Base-by-base conservation (phyloP, 371 early-diverging fungal species). In the Capillidium rhysosporum region DNA sequence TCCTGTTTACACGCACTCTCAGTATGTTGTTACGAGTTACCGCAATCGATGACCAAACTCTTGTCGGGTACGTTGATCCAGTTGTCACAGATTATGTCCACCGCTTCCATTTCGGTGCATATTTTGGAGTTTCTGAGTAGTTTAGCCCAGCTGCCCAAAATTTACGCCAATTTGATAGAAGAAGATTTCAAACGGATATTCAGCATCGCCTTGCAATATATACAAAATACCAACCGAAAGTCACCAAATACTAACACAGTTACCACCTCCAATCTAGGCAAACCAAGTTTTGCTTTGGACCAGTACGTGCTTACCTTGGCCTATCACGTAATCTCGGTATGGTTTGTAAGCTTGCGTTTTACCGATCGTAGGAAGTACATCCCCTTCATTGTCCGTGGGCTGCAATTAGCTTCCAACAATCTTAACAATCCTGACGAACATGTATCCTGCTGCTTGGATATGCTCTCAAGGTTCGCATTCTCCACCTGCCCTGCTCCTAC, bases 81-180 rank as follows among this genome's bases (percentile, higher is more conserved):
- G 57, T 72, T 91, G 61, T 80, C 84, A 24, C 86, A 89, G 58
- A 80, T 85, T 40, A 87, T 89, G 65, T 85, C 89, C 1, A 73
- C 80, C 1, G 66, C 79, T 7, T 73, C 82, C 39, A 75, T 92
- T 40, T 80, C 84, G 28, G 86, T 86, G 5, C 85, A 84, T 58
- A 84, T 89, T 54, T 66, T 96, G 26, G 92, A 92, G 65, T 93
- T 93, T 62, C 68, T 93, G 20, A 82, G 86, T n/a, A 74, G 79
- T 0, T 65, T 96, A 7, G 88, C 89, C 7, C 72, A 86, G 14
- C 62, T 86, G 18, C 89, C 87, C 2, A 65, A 70, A 25, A 59
- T 96, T 0, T 84, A 83, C 59, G 75, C 77, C 28, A 89, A 90
- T 65, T 82, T 92, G 44, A 82, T 78, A 0, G 83, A 83, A 20